Evolutionary conservation across 1,139 yeast species (phyloP).

Genomic region (Pneumocystis sp.): DNA sequence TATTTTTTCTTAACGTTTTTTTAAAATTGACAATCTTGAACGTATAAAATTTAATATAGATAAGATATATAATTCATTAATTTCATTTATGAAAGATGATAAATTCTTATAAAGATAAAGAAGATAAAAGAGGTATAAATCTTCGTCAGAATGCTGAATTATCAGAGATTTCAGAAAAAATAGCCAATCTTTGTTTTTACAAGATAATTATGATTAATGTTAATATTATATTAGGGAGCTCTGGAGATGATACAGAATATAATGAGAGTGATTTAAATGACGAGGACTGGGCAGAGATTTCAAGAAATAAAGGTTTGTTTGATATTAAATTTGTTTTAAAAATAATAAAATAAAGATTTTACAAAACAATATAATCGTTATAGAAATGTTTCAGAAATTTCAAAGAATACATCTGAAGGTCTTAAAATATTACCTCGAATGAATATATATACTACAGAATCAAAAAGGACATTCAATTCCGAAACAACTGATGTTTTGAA

Average conservation of each 20-base stretch:
- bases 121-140: background rate
- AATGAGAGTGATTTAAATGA: background rate
- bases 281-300: background rate
- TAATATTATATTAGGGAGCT: background rate
- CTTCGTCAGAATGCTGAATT: background rate
- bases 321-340: background rate
- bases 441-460: conserved; percentile 1
- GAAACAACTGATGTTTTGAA: conserved; percentile 8
- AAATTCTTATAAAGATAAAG: background rate
- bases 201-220: background rate
- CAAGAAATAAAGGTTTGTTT: background rate
- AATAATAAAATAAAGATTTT: background rate
- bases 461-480: conserved; percentile 4
- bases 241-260: background rate
- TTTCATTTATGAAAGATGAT: background rate
- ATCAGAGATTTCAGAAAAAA: background rate
- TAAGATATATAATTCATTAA: background rate
- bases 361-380: conserved; percentile 11
- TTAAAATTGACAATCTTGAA: too few relatives aligned
- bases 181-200: background rate
- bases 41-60: background rate
- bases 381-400: conserved; percentile 1
- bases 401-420: background rate
- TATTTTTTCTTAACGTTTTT: background rate
- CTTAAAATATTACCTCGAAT: background rate